Percentiles rank a stretch among this genome's conserved stretches.
phyloP scores from a whole-genome alignment of 2,329 filamentous ascomycete species.

The Macrophomina phaseolina region DNA sequence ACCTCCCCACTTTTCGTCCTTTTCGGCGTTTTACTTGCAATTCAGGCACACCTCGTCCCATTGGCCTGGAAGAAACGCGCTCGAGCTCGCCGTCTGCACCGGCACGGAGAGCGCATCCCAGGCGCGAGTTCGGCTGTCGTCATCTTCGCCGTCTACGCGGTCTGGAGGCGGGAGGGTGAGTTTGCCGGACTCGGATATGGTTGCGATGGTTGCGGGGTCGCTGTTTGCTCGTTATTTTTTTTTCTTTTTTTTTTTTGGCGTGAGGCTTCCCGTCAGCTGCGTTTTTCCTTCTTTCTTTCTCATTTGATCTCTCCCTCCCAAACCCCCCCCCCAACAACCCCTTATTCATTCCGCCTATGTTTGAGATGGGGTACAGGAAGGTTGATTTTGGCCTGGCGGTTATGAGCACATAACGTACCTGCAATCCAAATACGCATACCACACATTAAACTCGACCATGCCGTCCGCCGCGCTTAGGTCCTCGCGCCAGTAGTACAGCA shows the following conservation, averaged over 20 bases:
- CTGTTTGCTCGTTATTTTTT: not conserved
- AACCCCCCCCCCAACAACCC: no score
- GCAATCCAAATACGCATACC: slow-evolving; percentile 10
- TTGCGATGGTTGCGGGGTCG: not conserved
- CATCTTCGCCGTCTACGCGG: not conserved
- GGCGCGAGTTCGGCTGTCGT: not conserved
- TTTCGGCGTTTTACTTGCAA: no score
- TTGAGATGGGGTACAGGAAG: no score
- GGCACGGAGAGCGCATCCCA: slow-evolving; percentile 1
- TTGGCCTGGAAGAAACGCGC: slow-evolving; percentile 11
- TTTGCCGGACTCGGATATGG: not conserved
- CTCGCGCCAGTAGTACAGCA: slow-evolving; percentile 12
- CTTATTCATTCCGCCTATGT: no score
- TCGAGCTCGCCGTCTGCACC: slow-evolving; percentile 5
- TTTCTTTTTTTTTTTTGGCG: no score
- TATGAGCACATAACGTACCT: not conserved
- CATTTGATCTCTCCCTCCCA: no score
- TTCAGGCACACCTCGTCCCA: slow-evolving; percentile 4
- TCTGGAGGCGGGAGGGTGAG: not conserved
- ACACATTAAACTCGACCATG: not conserved
- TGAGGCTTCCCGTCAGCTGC: no score
- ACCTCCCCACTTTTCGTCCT: no score
- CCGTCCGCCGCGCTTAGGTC: no score
- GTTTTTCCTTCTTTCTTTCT: no score
- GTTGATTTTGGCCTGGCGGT: not conserved